Conservation (phyloP, 139 green algal genomes). For the Medakamo hakoo region DNA sequence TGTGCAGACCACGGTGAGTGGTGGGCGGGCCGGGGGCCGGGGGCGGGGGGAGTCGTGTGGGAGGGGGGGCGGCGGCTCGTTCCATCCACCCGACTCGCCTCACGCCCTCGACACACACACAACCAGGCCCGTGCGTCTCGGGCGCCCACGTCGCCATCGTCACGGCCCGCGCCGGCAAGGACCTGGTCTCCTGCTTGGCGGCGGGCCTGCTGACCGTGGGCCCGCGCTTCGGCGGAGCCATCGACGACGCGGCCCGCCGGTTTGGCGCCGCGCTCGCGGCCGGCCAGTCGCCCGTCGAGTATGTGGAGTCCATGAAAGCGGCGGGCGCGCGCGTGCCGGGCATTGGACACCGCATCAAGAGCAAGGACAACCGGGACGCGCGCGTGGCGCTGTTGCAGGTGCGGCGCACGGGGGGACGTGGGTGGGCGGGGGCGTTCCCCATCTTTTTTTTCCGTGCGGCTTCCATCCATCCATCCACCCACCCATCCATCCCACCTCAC, state of each 20-base stretch:
- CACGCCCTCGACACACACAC: not conserved
- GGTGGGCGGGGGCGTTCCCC: not conserved
- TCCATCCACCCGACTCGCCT: not conserved
- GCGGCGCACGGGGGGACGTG: constrained; percentile 28
- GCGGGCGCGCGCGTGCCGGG: constrained; percentile 59
- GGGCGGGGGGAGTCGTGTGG: not conserved
- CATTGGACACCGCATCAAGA: constrained; percentile 92
- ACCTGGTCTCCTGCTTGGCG: constrained; percentile 73
- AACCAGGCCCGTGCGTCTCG: not conserved
- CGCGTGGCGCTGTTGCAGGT: constrained; percentile 80
- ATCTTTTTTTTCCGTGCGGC: not conserved
- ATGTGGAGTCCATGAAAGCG: constrained; percentile 81
- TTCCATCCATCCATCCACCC: not conserved
- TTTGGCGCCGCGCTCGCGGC: constrained; percentile 29
- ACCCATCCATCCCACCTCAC: not conserved
- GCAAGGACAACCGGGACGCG: constrained; percentile 87
- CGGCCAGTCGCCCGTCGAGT: constrained; percentile 34
- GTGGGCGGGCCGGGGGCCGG: not conserved
- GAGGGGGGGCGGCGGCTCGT: not conserved
- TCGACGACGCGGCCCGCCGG: constrained; percentile 73
- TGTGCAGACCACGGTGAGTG: constrained; percentile 74
- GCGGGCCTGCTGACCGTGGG: constrained; percentile 69
- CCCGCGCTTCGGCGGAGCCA: constrained; percentile 76
- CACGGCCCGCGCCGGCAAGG: constrained; percentile 67
- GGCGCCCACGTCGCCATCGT: constrained; percentile 90